Percentiles rank a stretch among this genome's conserved stretches.
phyloP scores from a whole-genome alignment of 768 basidiomycete species.

The Boletus pseudopeckii region DNA sequence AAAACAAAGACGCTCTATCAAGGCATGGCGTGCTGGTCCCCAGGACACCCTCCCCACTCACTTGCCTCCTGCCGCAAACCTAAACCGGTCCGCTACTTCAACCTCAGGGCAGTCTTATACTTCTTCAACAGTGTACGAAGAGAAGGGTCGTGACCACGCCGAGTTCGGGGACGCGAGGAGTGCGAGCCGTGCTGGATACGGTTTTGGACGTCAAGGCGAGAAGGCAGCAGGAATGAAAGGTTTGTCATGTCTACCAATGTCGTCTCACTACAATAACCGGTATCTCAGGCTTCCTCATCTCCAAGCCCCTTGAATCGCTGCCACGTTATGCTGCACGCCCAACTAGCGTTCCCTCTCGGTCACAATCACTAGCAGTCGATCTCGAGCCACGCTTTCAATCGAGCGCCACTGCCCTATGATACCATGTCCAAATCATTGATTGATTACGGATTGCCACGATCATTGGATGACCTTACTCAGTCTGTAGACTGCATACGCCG shows the following conservation, averaged over 20 bases:
- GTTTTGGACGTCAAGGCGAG: slow-evolving; percentile 80
- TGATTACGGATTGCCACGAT: slow-evolving; percentile 21
- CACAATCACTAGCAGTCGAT: slow-evolving; percentile 19
- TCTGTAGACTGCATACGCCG: slow-evolving; percentile 12
- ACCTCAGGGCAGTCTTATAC: slow-evolving; percentile 21
- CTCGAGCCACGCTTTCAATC: slow-evolving; percentile 26
- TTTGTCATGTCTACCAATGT: slow-evolving; percentile 13
- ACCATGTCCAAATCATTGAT: slow-evolving; percentile 11
- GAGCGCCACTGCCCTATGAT: slow-evolving; percentile 28
- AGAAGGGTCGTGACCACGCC: slow-evolving; percentile 20
- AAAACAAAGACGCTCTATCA: slow-evolving; percentile 60
- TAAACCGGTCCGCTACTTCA: slow-evolving; percentile 25
- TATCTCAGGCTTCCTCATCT: slow-evolving; percentile 49
- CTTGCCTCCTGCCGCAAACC: slow-evolving; percentile 23
- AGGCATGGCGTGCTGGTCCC: slow-evolving; percentile 55
- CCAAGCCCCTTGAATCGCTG: slow-evolving; percentile 58
- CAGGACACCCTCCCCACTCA: slow-evolving; percentile 50
- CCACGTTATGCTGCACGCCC: slow-evolving; percentile 53
- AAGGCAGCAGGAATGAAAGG: slow-evolving; percentile 66
- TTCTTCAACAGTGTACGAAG: slow-evolving; percentile 32
- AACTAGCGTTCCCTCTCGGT: slow-evolving; percentile 25
- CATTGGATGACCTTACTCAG: slow-evolving; percentile 8
- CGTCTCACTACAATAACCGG: slow-evolving; percentile 1
- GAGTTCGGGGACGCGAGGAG: slow-evolving; percentile 22
- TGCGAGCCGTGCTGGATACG: slow-evolving; percentile 50